These are phyloP conservation scores for Podaxis sp. DNA, from an alignment of 768 basidiomycete genomes.

Conservation along the genomic window DNA sequence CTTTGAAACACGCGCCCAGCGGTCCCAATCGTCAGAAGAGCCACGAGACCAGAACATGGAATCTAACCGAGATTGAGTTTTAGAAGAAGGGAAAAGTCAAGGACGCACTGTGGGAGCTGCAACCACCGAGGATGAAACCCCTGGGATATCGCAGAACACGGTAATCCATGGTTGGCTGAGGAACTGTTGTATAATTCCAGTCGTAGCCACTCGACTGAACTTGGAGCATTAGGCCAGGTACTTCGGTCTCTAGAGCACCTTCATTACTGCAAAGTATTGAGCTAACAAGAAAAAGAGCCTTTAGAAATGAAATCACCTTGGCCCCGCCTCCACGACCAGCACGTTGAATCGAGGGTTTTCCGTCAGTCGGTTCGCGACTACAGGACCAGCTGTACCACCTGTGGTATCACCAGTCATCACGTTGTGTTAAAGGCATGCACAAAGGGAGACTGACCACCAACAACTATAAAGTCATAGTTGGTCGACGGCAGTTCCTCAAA, in stretches of 20 bases:
- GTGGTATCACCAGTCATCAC: not conserved
- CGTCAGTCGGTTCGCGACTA: constrained; percentile 50
- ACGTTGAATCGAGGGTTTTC: constrained; percentile 47
- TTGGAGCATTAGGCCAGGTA: constrained; percentile 12
- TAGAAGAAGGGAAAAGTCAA: constrained; percentile 7
- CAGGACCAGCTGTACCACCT: constrained; percentile 56
- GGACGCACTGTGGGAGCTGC: constrained; percentile 26
- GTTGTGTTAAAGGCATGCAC: not conserved
- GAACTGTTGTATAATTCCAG: constrained; percentile 28
- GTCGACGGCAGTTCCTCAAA: not conserved
- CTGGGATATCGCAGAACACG: constrained; percentile 22
- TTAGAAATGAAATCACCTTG: constrained; percentile 36
- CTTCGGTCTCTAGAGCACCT: constrained; percentile 8
- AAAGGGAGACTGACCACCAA: constrained; percentile 26
- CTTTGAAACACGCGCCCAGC: constrained; percentile 43
- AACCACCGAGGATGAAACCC: constrained; percentile 27
- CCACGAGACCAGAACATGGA: constrained; percentile 30
- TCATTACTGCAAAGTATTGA: constrained; percentile 6
- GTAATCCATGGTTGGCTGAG: constrained; percentile 23
- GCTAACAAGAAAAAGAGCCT: not conserved
- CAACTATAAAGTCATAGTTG: constrained; percentile 17
- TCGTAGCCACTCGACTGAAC: constrained; percentile 19
- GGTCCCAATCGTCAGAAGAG: constrained; percentile 46
- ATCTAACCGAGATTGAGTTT: constrained; percentile 15
- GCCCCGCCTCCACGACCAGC: constrained; percentile 52